A percentile compares a stretch with the other conserved stretches of the same genome.
These are phyloP conservation scores for Hypholoma fasciculare DNA, from an alignment of 768 basidiomycete species.

Conservation along the genomic window DNA sequence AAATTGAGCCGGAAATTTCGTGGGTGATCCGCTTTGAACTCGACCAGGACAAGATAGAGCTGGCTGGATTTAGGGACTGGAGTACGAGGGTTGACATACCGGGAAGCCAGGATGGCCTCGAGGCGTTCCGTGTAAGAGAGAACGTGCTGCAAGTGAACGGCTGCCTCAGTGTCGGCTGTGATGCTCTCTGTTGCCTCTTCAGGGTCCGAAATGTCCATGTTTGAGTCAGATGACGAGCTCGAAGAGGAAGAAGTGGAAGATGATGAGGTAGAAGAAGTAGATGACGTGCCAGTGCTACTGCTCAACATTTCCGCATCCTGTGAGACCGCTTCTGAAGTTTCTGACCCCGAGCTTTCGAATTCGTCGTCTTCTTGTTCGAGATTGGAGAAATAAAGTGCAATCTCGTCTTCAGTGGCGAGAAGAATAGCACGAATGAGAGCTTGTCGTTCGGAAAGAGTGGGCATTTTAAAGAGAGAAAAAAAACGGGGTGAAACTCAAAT, in stretches of 20 bases:
- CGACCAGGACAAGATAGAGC: constrained; percentile 21
- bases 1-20: constrained; percentile 25
- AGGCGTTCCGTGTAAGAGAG: constrained; percentile 8
- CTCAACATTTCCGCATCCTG: neutral
- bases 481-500: no score
- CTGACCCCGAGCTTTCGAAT: neutral
- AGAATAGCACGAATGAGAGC: constrained; percentile 12
- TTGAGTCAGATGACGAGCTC: constrained; percentile 1
- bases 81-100: constrained; percentile 12
- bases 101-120: constrained; percentile 5
- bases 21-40: constrained; percentile 19
- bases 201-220: neutral
- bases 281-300: neutral
- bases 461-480: constrained; percentile 1
- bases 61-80: constrained; percentile 18
- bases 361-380: constrained; percentile 5
- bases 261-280: constrained; percentile 1
- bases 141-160: neutral
- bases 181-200: neutral
- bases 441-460: constrained; percentile 9
- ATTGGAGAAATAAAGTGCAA: neutral
- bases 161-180: no score
- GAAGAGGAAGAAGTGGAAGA: constrained; percentile 3
- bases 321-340: neutral
- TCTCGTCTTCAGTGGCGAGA: constrained; percentile 11